phyloP scores from a whole-genome alignment of 768 basidiomycete species.

The Chalciporus piperatus region DNA sequence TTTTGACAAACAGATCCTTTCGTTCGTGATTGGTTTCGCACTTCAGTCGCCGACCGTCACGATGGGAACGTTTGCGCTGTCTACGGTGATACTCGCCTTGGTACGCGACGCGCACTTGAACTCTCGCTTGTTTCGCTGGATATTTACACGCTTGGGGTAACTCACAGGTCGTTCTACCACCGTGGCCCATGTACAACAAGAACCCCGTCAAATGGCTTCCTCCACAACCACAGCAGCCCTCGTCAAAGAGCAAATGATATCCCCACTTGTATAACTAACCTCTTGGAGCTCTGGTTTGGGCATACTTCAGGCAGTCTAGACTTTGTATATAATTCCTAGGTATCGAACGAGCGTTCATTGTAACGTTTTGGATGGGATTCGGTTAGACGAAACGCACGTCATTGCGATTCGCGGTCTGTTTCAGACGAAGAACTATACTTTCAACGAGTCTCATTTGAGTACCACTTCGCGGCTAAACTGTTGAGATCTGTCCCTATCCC shows the following conservation, averaged over 20 bases:
- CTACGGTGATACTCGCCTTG: constrained; percentile 20
- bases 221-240: constrained; percentile 15
- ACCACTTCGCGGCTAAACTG: too few relatives aligned
- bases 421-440: too few relatives aligned
- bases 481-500: too few relatives aligned
- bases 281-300: neutral
- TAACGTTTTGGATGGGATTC: too few relatives aligned
- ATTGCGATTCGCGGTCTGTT: too few relatives aligned
- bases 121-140: too few relatives aligned
- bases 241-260: constrained; percentile 22
- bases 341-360: neutral
- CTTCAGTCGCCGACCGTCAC: constrained; percentile 27
- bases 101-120: constrained; percentile 6
- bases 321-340: neutral
- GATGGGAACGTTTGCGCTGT: constrained; percentile 22
- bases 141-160: constrained; percentile 1
- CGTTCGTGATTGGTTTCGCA: constrained; percentile 29
- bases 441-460: too few relatives aligned
- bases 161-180: constrained; percentile 56
- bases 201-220: constrained; percentile 24
- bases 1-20: constrained; percentile 23
- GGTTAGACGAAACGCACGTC: too few relatives aligned
- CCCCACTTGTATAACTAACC: neutral
- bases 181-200: constrained; percentile 52
- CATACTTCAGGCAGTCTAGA: neutral